Percentiles rank a stretch among this genome's conserved stretches.
Evolutionary conservation across 2,329 filamentous ascomycete species (phyloP).

Genomic region (Emydomyces testavorans): DNA sequence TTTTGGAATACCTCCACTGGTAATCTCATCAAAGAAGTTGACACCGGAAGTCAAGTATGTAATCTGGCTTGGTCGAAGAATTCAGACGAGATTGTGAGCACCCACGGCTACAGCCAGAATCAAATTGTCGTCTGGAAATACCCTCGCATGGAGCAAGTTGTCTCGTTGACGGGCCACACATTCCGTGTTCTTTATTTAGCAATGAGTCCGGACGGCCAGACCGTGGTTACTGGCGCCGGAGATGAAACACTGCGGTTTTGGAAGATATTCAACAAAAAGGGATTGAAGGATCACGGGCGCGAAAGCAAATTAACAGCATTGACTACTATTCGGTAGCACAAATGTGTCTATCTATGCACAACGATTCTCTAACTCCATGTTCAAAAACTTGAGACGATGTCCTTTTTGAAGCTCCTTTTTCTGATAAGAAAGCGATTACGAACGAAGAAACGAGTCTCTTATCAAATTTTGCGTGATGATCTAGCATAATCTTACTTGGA

Average conservation of each 20-base stretch:
- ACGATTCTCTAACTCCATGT: background rate
- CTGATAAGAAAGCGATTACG: background rate
- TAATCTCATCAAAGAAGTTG: constrained; percentile 69
- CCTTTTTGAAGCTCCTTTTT: too few relatives aligned
- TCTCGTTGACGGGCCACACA: constrained; percentile 87
- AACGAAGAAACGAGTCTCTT: constrained; percentile 6
- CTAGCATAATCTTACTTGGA: constrained; percentile 1
- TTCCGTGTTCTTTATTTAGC: constrained; percentile 92
- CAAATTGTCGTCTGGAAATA: constrained; percentile 99
- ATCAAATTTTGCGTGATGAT: constrained; percentile 3
- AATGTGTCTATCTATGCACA: background rate
- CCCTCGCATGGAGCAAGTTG: constrained; percentile 93
- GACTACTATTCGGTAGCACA: constrained; percentile 59
- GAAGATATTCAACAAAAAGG: constrained; percentile 83
- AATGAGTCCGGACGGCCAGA: constrained; percentile 91
- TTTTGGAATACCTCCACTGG: constrained; percentile 95
- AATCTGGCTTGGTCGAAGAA: constrained; percentile 96
- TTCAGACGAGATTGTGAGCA: constrained; percentile 93
- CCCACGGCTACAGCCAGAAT: constrained; percentile 94
- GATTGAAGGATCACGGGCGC: constrained; percentile 56
- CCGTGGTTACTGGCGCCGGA: constrained; percentile 88
- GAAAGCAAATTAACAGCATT: constrained; percentile 59
- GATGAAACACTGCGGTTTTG: constrained; percentile 95
- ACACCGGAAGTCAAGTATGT: constrained; percentile 97
- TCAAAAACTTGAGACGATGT: too few relatives aligned